phyloP scores from a whole-genome alignment of 2,329 filamentous ascomycete species.

The Lasiodiplodia gonubiensis region DNA sequence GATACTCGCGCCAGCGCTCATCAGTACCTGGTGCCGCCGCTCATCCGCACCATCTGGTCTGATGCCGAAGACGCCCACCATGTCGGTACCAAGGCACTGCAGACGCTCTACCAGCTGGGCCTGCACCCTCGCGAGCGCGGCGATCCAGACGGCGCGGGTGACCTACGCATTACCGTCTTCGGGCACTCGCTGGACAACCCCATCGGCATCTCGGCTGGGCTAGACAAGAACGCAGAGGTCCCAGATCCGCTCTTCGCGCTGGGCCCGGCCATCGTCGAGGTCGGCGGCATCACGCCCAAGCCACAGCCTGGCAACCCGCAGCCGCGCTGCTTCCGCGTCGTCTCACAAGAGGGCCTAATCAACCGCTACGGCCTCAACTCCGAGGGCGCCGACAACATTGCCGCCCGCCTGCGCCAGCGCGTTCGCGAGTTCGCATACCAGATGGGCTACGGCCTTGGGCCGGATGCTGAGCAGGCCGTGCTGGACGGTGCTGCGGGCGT shows the following conservation, averaged over 20 bases:
- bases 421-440: constrained; percentile 77
- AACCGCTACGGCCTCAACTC: constrained; percentile 97
- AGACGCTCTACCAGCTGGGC: constrained; percentile 73
- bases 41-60: constrained; percentile 69
- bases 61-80: constrained; percentile 95
- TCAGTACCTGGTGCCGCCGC: constrained; percentile 61
- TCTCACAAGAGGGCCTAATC: constrained; percentile 83
- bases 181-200: constrained; percentile 80
- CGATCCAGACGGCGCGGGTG: constrained; percentile 59
- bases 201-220: constrained; percentile 90
- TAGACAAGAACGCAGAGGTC: constrained; percentile 93
- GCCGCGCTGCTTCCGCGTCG: constrained; percentile 86
- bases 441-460: constrained; percentile 68
- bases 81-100: constrained; percentile 72
- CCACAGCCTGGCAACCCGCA: constrained; percentile 87
- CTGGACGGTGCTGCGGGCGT: constrained; percentile 78
- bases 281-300: constrained; percentile 87
- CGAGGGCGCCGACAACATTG: constrained; percentile 85
- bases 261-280: constrained; percentile 85
- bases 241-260: constrained; percentile 83
- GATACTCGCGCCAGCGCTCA: constrained; percentile 61
- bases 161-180: constrained; percentile 71
- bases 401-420: constrained; percentile 75
- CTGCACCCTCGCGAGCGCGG: constrained; percentile 83
- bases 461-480: constrained; percentile 71